Conservation (phyloP, 441 rosid species). For the Erodium texanum region DNA sequence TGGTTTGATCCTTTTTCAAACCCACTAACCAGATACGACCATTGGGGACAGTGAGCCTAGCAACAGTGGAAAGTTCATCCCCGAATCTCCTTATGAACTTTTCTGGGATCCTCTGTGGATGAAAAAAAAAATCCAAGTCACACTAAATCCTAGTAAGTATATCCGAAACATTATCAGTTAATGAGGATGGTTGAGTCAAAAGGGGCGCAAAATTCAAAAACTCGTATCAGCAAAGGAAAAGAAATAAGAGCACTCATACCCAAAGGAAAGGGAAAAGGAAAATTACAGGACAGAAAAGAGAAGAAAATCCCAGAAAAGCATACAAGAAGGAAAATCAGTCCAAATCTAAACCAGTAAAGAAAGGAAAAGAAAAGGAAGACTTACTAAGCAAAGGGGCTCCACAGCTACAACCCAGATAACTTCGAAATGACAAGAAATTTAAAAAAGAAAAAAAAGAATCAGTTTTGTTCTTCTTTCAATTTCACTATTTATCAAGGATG, state of each 20-base stretch:
- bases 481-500: slow-evolving; percentile 1
- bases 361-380: background rate
- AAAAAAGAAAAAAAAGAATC: background rate
- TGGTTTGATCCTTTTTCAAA: slow-evolving; percentile 63
- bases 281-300: background rate
- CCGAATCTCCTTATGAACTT: slow-evolving; percentile 70
- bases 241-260: background rate
- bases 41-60: slow-evolving; percentile 73
- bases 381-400: slow-evolving; percentile 3
- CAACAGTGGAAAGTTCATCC: slow-evolving; percentile 68
- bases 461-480: background rate
- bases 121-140: background rate
- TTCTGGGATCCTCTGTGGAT: slow-evolving; percentile 90
- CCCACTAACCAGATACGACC: slow-evolving; percentile 85
- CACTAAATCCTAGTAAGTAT: background rate
- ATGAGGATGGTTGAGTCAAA: background rate
- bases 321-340: slow-evolving; percentile 2
- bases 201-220: background rate
- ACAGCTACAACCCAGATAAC: background rate
- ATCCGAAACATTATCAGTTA: background rate
- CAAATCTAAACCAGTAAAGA: background rate
- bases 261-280: background rate
- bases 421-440: background rate
- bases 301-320: slow-evolving; percentile 6
- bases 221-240: background rate